phyloP scores from a whole-genome alignment of 495 filamentous ascomycete genomes.

The Neurospora sp. region DNA sequence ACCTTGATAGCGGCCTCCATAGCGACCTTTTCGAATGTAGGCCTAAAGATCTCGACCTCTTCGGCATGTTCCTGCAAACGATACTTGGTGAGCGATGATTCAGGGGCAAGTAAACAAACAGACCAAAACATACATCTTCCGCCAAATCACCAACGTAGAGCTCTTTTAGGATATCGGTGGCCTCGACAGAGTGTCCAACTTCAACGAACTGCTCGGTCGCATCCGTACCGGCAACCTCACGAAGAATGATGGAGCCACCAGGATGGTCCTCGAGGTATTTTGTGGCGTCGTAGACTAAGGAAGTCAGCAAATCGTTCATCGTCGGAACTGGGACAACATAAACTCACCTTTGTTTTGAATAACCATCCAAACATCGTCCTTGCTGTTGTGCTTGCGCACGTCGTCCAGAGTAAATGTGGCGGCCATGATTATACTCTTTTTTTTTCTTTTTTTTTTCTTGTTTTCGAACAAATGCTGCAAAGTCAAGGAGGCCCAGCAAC shows the following conservation, averaged over 20 bases:
- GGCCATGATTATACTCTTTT: slow-evolving; percentile 1
- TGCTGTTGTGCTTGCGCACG: slow-evolving; percentile 43
- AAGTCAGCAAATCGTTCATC: not conserved
- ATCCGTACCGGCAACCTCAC: slow-evolving; percentile 47
- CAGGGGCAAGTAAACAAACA: not conserved
- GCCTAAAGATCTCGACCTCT: slow-evolving; percentile 7
- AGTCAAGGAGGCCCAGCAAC: not conserved
- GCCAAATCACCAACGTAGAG: slow-evolving; percentile 18
- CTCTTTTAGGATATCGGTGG: slow-evolving; percentile 22
- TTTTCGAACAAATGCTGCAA: not conserved
- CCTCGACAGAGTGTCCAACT: slow-evolving; percentile 49
- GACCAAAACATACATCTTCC: slow-evolving; percentile 5
- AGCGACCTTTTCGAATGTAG: slow-evolving; percentile 2
- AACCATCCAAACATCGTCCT: slow-evolving; percentile 48
- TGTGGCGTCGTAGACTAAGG: slow-evolving; percentile 48
- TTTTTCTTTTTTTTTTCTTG: not conserved
- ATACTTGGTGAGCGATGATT: not conserved
- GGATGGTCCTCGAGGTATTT: slow-evolving; percentile 51
- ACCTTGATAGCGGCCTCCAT: slow-evolving; percentile 13
- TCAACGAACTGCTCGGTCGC: slow-evolving; percentile 49
- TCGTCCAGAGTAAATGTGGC: slow-evolving; percentile 31
- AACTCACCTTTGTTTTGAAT: slow-evolving; percentile 44
- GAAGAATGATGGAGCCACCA: slow-evolving; percentile 45
- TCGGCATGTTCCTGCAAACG: slow-evolving; percentile 3
- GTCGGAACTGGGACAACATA: not conserved